A percentile compares a stretch with the other conserved stretches of the same genome.
Conservation (phyloP, 2,329 filamentous ascomycete species). For the Diaporthe vaccinii region DNA sequence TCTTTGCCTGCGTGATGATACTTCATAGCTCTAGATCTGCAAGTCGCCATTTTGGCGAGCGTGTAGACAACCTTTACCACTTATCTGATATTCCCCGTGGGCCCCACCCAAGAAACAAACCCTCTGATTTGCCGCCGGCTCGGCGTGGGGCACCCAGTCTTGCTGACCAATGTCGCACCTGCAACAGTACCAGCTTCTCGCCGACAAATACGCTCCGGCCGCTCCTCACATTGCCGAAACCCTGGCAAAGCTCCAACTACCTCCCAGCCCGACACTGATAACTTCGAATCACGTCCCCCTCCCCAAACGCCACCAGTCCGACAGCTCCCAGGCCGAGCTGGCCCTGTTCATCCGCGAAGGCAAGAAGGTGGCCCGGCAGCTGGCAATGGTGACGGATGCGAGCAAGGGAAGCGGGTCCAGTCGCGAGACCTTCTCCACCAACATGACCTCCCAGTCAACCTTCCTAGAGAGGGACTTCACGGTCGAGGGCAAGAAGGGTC, state of each 20-base stretch:
- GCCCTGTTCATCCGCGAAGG: constrained; percentile 76
- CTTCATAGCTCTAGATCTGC: constrained; percentile 47
- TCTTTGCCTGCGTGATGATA: constrained; percentile 57
- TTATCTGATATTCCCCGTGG: constrained; percentile 38
- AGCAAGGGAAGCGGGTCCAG: constrained; percentile 66
- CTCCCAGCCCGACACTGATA: constrained; percentile 65
- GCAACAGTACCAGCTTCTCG: constrained; percentile 73
- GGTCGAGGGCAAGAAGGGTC: constrained; percentile 83
- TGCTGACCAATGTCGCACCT: constrained; percentile 32
- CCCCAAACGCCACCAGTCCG: constrained; percentile 61
- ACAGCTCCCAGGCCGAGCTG: constrained; percentile 68
- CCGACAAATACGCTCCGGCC: constrained; percentile 76
- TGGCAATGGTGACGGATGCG: constrained; percentile 61
- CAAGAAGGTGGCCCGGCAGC: constrained; percentile 68
- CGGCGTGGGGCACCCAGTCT: constrained; percentile 13
- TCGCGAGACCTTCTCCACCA: constrained; percentile 61
- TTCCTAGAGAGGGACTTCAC: constrained; percentile 92
- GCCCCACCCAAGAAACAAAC: neutral
- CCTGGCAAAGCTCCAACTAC: constrained; percentile 75
- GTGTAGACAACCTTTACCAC: constrained; percentile 43
- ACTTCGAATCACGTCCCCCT: constrained; percentile 67
- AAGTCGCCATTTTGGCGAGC: constrained; percentile 31
- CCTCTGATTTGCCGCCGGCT: constrained; percentile 34
- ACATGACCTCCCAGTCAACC: constrained; percentile 69
- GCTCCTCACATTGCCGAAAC: constrained; percentile 76